phyloP scores from a whole-genome alignment of 768 basidiomycete species.

The Leucogyrophana mollusca region DNA sequence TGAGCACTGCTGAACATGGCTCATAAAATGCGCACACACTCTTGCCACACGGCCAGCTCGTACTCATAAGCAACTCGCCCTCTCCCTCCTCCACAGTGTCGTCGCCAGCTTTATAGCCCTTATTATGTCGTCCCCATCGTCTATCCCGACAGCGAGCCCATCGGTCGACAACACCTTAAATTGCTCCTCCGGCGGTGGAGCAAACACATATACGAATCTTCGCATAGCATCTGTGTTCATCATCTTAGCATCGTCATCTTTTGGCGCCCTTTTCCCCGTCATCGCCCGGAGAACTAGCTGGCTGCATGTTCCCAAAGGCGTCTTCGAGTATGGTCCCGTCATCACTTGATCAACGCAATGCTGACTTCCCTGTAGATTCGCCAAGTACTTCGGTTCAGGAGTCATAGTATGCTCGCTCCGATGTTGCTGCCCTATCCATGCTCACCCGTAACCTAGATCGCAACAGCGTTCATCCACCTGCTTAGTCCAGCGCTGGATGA shows the following conservation, averaged over 20 bases:
- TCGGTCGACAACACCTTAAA: conserved; percentile 16
- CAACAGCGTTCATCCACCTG: conserved; percentile 87
- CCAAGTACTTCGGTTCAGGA: conserved; percentile 90
- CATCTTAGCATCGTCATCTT: conserved; percentile 56
- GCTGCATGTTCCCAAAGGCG: conserved; percentile 34
- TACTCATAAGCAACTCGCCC: no score
- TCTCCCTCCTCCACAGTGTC: not conserved
- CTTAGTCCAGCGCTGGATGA: conserved; percentile 73
- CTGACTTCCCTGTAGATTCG: conserved; percentile 49
- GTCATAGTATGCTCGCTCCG: conserved; percentile 60
- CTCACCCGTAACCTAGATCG: conserved; percentile 51
- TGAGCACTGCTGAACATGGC: no score
- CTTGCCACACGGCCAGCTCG: not conserved
- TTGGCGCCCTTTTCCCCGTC: conserved; percentile 73
- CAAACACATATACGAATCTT: conserved; percentile 45
- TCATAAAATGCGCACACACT: not conserved
- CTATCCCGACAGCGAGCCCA: not conserved
- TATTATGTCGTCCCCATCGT: not conserved
- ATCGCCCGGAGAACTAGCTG: conserved; percentile 50
- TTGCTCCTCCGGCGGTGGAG: conserved; percentile 56
- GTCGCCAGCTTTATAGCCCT: not conserved
- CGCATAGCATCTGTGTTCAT: conserved; percentile 77
- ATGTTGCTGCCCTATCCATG: not conserved
- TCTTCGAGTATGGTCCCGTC: conserved; percentile 62
- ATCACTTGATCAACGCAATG: not conserved